Evolutionary conservation across 2,329 filamentous ascomycete genomes (phyloP).

Genomic region (Tolypocladium tropicale): DNA sequence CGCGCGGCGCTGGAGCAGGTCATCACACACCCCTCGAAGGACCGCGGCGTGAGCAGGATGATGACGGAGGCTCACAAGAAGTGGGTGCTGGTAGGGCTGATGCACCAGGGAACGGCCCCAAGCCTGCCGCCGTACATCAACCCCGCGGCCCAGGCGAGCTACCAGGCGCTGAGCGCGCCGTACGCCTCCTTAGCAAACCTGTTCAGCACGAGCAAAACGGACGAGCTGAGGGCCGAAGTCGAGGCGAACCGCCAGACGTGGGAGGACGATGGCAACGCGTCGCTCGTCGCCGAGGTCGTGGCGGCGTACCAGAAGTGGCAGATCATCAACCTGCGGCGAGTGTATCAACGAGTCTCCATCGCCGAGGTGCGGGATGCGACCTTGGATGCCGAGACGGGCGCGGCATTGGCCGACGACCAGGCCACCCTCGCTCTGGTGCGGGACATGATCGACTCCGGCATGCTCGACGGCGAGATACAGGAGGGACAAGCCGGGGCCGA

Average conservation of each 20-base stretch:
- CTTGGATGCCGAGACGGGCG: constrained; percentile 42
- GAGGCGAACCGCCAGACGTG: constrained; percentile 49
- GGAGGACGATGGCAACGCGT: constrained; percentile 61
- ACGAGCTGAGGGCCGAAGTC: constrained; percentile 53
- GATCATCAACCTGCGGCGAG: constrained; percentile 60
- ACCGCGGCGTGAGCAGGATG: constrained; percentile 56
- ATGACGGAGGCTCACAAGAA: constrained; percentile 90
- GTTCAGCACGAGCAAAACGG: constrained; percentile 48
- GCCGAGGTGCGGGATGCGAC: constrained; percentile 41
- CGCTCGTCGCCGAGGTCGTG: constrained; percentile 60
- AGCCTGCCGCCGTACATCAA: constrained; percentile 47
- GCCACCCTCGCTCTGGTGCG: constrained; percentile 37
- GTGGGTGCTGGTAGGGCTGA: constrained; percentile 68
- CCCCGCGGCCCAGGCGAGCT: constrained; percentile 40
- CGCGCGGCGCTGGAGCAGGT: constrained; percentile 51
- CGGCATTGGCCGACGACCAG: constrained; percentile 27
- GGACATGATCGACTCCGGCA: constrained; percentile 44
- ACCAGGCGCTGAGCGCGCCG: constrained; percentile 49
- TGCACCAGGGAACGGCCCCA: constrained; percentile 53
- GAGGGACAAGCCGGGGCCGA: constrained; percentile 28
- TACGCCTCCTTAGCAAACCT: constrained; percentile 62
- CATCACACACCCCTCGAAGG: constrained; percentile 56
- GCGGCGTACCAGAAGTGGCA: constrained; percentile 65
- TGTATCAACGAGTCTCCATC: constrained; percentile 54
- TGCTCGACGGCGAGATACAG: constrained; percentile 43